phyloP scores from a whole-genome alignment of 805 yeast genomes.

The Priceomyces medius region DNA sequence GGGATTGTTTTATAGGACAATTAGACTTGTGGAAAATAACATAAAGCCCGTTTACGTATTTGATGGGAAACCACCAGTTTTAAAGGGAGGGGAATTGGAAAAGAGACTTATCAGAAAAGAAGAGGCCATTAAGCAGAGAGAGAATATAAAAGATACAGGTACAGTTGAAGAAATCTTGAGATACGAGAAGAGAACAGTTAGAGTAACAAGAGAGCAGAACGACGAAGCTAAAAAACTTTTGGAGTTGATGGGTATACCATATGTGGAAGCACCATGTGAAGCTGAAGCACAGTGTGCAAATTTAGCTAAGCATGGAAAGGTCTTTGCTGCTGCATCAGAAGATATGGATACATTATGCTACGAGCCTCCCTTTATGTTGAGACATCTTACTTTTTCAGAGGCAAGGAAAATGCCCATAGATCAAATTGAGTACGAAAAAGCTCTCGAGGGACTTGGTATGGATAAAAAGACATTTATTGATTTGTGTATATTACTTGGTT shows the following conservation, averaged over 20 bases:
- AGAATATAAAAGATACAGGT: constrained; percentile 75
- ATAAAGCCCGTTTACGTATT: constrained; percentile 95
- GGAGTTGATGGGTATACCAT: constrained; percentile 92
- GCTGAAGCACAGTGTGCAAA: constrained; percentile 99
- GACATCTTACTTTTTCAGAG: constrained; percentile 93
- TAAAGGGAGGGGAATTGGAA: constrained; percentile 90
- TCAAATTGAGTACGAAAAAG: constrained; percentile 68
- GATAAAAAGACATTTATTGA: constrained; percentile 77
- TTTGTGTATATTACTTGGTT: constrained; percentile 88
- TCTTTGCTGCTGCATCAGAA: constrained; percentile 95
- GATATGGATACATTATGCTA: constrained; percentile 99
- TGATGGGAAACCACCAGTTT: constrained; percentile 95
- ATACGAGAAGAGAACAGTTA: constrained; percentile 83
- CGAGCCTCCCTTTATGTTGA: constrained; percentile 74
- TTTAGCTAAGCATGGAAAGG: constrained; percentile 84
- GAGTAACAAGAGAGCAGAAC: constrained; percentile 86
- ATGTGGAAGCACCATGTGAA: constrained; percentile 91
- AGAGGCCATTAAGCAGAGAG: constrained; percentile 76
- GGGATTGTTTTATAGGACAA: constrained; percentile 95
- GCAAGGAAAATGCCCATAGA: constrained; percentile 90
- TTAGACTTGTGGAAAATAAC: constrained; percentile 87
- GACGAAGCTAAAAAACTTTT: constrained; percentile 87
- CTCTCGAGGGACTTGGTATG: constrained; percentile 76
- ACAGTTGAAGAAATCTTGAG: constrained; percentile 72
- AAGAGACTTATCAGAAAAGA: constrained; percentile 80